Evolutionary conservation across 2,329 filamentous ascomycete genomes (phyloP).

Genomic region (Grosmannia huntii): DNA sequence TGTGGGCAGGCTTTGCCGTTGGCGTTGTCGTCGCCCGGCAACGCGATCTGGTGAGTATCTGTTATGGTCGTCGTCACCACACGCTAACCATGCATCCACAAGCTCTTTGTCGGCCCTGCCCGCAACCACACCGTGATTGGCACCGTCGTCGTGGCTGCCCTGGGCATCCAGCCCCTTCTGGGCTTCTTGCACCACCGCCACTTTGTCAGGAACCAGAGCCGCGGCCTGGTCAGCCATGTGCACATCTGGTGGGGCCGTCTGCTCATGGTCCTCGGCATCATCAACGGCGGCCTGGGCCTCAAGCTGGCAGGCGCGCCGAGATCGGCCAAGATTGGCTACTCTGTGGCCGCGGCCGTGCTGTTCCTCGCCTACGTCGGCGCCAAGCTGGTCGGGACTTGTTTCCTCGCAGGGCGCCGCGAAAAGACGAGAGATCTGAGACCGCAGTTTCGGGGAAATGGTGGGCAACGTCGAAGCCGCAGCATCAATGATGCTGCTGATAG

Average conservation of each 20-base stretch:
- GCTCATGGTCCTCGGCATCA: conserved; percentile 43
- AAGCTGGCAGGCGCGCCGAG: conserved; percentile 28
- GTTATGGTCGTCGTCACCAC: background rate
- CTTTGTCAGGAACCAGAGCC: conserved; percentile 32
- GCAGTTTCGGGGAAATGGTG: background rate
- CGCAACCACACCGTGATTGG: conserved; percentile 44
- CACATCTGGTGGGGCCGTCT: conserved; percentile 52
- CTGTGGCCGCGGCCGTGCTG: conserved; percentile 39
- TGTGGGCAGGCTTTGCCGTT: conserved; percentile 48
- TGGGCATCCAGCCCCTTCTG: conserved; percentile 45
- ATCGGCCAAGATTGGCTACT: conserved; percentile 38
- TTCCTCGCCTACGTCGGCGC: conserved; percentile 29
- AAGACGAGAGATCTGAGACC: background rate
- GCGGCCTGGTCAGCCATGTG: conserved; percentile 37
- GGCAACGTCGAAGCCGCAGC: background rate
- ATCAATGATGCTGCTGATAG: background rate
- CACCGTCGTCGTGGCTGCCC: conserved; percentile 36
- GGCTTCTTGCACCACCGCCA: conserved; percentile 45
- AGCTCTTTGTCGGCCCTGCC: conserved; percentile 31
- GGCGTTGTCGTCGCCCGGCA: conserved; percentile 36
- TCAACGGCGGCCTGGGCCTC: conserved; percentile 53
- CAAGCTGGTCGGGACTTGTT: conserved; percentile 13
- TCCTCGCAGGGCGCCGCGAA: conserved; percentile 1
- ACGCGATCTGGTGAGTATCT: conserved; percentile 27
- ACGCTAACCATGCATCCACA: background rate